phyloP scores from a whole-genome alignment of 106 monocot species.

The Dendrobium nobile region DNA sequence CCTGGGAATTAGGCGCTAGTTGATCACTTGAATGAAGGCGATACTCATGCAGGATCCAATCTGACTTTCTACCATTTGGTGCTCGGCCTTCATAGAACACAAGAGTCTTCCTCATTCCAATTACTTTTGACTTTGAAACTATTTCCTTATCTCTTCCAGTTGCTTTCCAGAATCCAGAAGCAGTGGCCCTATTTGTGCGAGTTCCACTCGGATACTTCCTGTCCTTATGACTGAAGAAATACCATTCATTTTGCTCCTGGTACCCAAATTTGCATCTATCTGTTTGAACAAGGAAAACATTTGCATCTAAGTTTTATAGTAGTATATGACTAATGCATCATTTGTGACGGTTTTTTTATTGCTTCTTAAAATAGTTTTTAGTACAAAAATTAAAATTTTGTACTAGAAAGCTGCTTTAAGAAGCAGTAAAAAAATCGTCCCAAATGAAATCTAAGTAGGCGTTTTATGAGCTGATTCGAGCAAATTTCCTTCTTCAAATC shows the following conservation, averaged over 20 bases:
- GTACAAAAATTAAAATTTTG: too few relatives aligned
- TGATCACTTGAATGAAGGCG: slow-evolving; percentile 59
- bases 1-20: slow-evolving; percentile 55
- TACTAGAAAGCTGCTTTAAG: too few relatives aligned
- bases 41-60: slow-evolving; percentile 98
- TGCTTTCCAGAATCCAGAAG: slow-evolving; percentile 84
- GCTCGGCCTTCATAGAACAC: slow-evolving; percentile 94
- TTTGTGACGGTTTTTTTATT: too few relatives aligned
- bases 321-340: too few relatives aligned
- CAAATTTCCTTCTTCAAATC: too few relatives aligned
- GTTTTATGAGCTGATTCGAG: too few relatives aligned
- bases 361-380: too few relatives aligned
- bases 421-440: too few relatives aligned
- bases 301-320: background rate
- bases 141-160: slow-evolving; percentile 78
- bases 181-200: slow-evolving; percentile 73
- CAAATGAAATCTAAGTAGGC: too few relatives aligned
- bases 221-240: slow-evolving; percentile 93
- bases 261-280: slow-evolving; percentile 63
- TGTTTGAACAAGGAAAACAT: slow-evolving; percentile 5
- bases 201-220: slow-evolving; percentile 88
- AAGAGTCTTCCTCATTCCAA: slow-evolving; percentile 92
- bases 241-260: slow-evolving; percentile 83
- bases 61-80: slow-evolving; percentile 78
- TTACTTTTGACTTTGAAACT: slow-evolving; percentile 42